These are phyloP conservation scores for Stephania cephalantha DNA, from an alignment of 164 flowering plant species.

Conservation along the genomic window DNA sequence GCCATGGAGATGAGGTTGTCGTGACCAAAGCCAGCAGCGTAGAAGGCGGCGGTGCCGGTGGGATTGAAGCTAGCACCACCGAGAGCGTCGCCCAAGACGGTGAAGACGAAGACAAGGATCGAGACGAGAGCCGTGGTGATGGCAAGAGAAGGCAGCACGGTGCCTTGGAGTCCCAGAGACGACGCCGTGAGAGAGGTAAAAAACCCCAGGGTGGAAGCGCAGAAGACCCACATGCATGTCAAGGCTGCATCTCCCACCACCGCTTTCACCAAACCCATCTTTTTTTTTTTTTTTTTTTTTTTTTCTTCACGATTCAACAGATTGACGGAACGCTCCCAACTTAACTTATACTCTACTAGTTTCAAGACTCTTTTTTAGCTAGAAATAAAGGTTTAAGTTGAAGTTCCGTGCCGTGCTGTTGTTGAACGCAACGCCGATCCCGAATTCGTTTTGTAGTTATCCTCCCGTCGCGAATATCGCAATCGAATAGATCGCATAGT, in stretches of 20 bases:
- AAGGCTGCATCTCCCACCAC: conserved; percentile 54
- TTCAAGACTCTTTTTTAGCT: too few relatives aligned
- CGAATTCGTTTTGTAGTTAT: too few relatives aligned
- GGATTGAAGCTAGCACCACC: conserved; percentile 89
- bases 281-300: too few relatives aligned
- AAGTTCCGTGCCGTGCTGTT: too few relatives aligned
- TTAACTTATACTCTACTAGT: too few relatives aligned
- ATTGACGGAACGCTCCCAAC: too few relatives aligned
- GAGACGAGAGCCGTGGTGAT: conserved; percentile 40
- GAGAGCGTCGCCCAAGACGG: conserved; percentile 34
- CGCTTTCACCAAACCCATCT: conserved; percentile 19
- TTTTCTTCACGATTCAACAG: background rate
- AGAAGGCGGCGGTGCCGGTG: conserved; percentile 58
- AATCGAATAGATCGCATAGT: too few relatives aligned
- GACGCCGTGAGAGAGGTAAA: conserved; percentile 32
- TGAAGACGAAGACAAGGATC: conserved; percentile 45
- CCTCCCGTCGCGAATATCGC: too few relatives aligned
- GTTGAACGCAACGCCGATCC: too few relatives aligned
- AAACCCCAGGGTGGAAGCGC: conserved; percentile 42
- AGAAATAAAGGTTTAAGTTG: too few relatives aligned
- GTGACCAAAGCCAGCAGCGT: conserved; percentile 58
- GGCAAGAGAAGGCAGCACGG: conserved; percentile 14
- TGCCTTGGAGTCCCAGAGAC: conserved; percentile 34
- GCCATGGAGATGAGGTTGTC: conserved; percentile 67
- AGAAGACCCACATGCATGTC: conserved; percentile 68